Base-by-base conservation (phyloP, 78 protist species). In the Bodo saltans region DNA sequence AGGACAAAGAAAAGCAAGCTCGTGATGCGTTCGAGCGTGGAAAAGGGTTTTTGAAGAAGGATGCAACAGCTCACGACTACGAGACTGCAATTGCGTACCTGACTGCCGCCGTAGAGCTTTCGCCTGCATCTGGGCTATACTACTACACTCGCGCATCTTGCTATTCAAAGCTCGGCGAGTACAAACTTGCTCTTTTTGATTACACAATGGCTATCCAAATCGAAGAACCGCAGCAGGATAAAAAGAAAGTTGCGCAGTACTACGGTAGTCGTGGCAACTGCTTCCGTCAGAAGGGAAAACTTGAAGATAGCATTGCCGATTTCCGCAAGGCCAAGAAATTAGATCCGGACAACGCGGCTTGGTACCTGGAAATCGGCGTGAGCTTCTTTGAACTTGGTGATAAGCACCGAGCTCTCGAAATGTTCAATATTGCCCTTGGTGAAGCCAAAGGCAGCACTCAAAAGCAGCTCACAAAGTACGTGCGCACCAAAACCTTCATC, bases 201-300 rank as follows among this genome's bases (percentile, higher is more conserved):
- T 87, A 87, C 86, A 80, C 90, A 0, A 74, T 87, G 82, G 86
- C 90, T n/a, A 87, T 87, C 32, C 73, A 73, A 2, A 79, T 83
- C 42, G 90, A 87, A 2, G 47, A 73, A 23, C 78, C 79, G 32
- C 47, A 68, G 30, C 25, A 17, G 37, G 35, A 76, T 4, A 28
- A 28, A 23, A 67, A 76, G 52, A 8, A 17, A 8, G 23, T 78
- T 8, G 69, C 71, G 28, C 37, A 3, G 8, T 79, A 79, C 75
- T 81, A 82, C 73, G 86, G 76, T 12, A 69, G 35, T 30, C 53
- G 90, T 34, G 90, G 90, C 4, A 12, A 60, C n/a, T 12, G 78
- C 35, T 75, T 83, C 40, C 78, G 90, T 4, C 29, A 3, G 70
- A 29, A 70, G 87, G 83, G 52, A 28, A 33, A 72, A 53, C 28